phyloP scores from a whole-genome alignment of 768 basidiomycete genomes.

The Lyophyllum semitale region DNA sequence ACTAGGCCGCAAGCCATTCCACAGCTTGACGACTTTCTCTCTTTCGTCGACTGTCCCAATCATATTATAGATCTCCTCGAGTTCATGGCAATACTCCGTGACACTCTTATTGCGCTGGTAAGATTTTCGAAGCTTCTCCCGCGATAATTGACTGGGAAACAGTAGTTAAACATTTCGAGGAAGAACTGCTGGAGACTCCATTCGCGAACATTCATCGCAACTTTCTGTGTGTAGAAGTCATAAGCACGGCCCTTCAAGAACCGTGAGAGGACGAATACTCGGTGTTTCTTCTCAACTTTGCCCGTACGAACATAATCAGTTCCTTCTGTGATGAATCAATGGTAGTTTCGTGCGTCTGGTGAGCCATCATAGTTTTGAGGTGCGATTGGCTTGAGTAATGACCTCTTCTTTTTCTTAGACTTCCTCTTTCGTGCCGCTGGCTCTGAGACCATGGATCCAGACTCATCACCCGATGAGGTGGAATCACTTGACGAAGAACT shows the following conservation, averaged over 20 bases:
- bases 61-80: conserved; percentile 33
- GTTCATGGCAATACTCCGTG: conserved; percentile 31
- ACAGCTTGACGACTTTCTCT: conserved; percentile 33
- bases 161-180: conserved; percentile 34
- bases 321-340: conserved; percentile 26
- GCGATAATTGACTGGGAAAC: conserved; percentile 34
- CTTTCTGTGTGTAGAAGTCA: conserved; percentile 32
- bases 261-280: conserved; percentile 23
- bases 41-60: conserved; percentile 28
- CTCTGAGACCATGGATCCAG: no score
- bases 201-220: conserved; percentile 20
- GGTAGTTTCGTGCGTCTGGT: conserved; percentile 20
- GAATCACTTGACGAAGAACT: no score
- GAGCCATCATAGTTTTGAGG: conserved; percentile 29
- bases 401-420: no score
- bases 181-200: conserved; percentile 34
- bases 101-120: conserved; percentile 29
- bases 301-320: conserved; percentile 24
- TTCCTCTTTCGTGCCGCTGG: no score
- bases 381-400: no score
- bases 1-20: conserved; percentile 8
- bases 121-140: conserved; percentile 19
- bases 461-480: no score
- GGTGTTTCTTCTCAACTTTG: conserved; percentile 4
- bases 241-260: conserved; percentile 33